A percentile compares a stretch with the other conserved stretches of the same genome.
These are phyloP conservation scores for Yamadazyma taylorii DNA, from an alignment of 1,139 yeast species.

Conservation along the genomic window DNA sequence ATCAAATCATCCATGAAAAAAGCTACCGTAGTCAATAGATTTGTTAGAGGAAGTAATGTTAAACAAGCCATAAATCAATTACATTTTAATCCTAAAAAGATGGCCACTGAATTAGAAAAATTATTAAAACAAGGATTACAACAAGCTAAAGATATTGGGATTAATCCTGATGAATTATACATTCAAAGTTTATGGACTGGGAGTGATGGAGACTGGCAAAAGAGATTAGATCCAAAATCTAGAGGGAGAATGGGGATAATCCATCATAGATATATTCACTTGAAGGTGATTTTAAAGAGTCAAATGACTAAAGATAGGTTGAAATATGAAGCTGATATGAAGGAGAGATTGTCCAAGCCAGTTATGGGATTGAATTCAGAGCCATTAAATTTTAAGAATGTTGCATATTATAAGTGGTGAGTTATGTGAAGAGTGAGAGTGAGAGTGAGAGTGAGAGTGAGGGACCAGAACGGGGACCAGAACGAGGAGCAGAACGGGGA, in stretches of 20 bases:
- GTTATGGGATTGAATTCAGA: constrained; percentile 44
- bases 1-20: constrained; percentile 85
- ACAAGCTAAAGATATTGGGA: constrained; percentile 62
- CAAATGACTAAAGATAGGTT: constrained; percentile 60
- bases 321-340: constrained; percentile 55
- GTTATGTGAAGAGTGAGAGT: no score
- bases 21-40: constrained; percentile 77
- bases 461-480: no score
- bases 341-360: constrained; percentile 44
- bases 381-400: constrained; percentile 46
- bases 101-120: constrained; percentile 77
- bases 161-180: constrained; percentile 63
- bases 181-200: constrained; percentile 91
- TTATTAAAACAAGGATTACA: constrained; percentile 70
- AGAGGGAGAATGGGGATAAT: constrained; percentile 87
- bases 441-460: no score
- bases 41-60: constrained; percentile 68
- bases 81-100: constrained; percentile 80
- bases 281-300: constrained; percentile 73
- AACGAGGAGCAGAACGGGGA: no score
- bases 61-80: constrained; percentile 88
- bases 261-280: constrained; percentile 75
- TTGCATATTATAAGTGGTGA: constrained; percentile 41
- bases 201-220: constrained; percentile 74
- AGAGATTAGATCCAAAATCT: constrained; percentile 81